Evolutionary conservation across 1,139 yeast genomes (phyloP).

Genomic region (Pichia norvegensis): DNA sequence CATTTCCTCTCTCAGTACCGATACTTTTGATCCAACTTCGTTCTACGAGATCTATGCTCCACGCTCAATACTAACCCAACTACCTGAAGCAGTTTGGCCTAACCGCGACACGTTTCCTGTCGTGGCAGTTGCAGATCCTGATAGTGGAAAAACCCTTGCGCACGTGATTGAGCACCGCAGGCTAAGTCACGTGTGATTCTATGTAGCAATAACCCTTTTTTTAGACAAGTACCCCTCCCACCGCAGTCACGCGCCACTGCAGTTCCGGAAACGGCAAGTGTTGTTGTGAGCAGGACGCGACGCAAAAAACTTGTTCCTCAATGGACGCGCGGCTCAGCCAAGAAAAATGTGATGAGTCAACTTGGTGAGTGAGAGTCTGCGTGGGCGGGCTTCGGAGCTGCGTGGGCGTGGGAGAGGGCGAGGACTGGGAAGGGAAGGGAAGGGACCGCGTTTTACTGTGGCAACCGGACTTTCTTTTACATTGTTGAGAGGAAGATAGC

Average conservation of each 20-base stretch:
- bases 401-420: too few species aligned
- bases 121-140: background rate
- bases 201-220: too few species aligned
- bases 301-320: background rate
- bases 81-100: background rate
- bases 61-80: background rate
- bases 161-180: background rate
- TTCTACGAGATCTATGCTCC: slow-evolving; percentile 15
- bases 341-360: background rate
- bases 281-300: too few species aligned
- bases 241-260: background rate
- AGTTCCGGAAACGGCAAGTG: too few species aligned
- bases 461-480: background rate
- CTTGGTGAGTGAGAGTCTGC: background rate
- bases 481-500: background rate
- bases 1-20: background rate
- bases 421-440: too few species aligned
- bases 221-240: background rate
- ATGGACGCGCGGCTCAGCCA: slow-evolving; percentile 1
- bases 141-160: background rate
- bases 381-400: background rate
- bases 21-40: background rate
- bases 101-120: background rate
- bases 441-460: background rate
- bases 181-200: background rate